These are phyloP conservation scores for Camellia lanceoleosa DNA, from an alignment of 148 eudicot species.

Conservation along the genomic window DNA sequence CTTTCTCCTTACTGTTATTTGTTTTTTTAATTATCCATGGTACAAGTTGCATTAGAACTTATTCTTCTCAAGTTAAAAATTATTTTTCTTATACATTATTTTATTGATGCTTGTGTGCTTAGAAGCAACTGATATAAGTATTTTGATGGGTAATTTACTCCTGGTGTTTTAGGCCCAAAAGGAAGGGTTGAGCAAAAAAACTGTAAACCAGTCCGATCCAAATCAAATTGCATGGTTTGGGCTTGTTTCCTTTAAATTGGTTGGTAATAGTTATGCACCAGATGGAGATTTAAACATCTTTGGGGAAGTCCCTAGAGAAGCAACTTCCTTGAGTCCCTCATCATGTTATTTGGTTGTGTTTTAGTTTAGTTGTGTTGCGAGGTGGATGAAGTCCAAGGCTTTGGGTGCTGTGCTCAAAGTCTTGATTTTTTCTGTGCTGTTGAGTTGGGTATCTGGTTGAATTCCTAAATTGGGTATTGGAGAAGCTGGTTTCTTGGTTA, in stretches of 20 bases:
- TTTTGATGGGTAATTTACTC: background rate
- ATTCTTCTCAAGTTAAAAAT: background rate
- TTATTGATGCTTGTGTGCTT: background rate
- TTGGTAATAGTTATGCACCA: background rate
- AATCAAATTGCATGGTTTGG: too few relatives aligned
- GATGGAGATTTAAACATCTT: background rate
- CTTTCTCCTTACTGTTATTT: background rate
- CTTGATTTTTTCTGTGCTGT: background rate
- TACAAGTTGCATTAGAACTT: background rate
- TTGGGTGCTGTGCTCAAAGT: background rate
- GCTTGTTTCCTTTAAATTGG: background rate
- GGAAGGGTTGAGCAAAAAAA: too few relatives aligned
- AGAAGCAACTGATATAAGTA: background rate
- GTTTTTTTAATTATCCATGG: background rate
- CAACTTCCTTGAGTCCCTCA: background rate
- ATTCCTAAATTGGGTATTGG: too few relatives aligned
- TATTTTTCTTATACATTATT: background rate
- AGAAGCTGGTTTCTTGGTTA: background rate
- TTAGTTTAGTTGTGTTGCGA: too few relatives aligned
- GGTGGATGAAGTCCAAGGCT: background rate
- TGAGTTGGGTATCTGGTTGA: background rate
- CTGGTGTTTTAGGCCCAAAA: too few relatives aligned
- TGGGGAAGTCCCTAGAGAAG: background rate
- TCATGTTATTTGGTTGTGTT: background rate
- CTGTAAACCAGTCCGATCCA: too few relatives aligned